phyloP scores from a whole-genome alignment of 176 grass and related monocot genomes.

The Thinopyrum elongatum region DNA sequence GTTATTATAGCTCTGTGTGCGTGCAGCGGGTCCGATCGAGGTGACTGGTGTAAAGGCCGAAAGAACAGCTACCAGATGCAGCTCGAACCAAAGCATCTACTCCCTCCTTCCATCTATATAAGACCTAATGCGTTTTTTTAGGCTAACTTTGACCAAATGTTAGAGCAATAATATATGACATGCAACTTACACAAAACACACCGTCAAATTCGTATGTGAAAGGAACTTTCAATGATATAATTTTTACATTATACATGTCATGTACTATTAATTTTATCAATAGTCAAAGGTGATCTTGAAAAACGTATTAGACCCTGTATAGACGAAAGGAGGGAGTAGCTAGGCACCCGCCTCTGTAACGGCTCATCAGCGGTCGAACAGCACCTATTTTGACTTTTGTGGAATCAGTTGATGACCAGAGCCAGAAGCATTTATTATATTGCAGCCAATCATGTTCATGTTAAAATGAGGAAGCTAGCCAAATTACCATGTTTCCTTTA shows the following conservation, averaged over 20 bases:
- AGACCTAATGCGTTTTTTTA: no score
- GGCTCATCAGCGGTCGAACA: neutral
- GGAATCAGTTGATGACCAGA: neutral
- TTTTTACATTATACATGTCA: no score
- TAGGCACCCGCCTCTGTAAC: neutral
- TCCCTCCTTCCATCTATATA: no score
- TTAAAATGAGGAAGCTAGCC: neutral
- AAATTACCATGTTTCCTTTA: neutral
- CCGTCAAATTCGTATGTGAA: no score
- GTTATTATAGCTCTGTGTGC: neutral
- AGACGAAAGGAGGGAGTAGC: no score
- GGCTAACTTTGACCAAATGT: no score
- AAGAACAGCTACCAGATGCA: neutral
- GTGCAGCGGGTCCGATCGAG: neutral
- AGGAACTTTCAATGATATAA: no score
- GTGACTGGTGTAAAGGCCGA: neutral
- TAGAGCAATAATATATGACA: no score
- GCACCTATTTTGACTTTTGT: neutral
- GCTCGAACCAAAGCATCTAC: neutral
- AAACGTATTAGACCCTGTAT: no score
- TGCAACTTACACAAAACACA: no score
- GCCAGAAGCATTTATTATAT: neutral
- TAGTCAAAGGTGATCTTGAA: no score
- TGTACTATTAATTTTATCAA: no score
- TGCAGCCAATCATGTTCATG: neutral